Evolutionary conservation across 495 filamentous ascomycete genomes (phyloP), one percentile per base, ranked within the genome.

Genomic region (Penicillium verhagenii): DNA sequence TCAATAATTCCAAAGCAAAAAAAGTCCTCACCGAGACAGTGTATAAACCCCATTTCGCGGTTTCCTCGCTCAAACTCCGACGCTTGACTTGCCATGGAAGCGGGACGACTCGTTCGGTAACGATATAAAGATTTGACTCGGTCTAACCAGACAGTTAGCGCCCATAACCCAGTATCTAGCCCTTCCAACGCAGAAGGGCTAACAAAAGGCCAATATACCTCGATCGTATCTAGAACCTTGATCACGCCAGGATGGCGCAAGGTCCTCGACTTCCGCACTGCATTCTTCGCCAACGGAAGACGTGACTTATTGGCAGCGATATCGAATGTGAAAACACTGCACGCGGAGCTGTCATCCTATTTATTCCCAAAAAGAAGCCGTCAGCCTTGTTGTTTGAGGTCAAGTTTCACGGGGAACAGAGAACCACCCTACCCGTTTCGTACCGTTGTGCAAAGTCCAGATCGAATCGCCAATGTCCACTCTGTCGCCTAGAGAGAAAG

Each of bases 291-390:
- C 10, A 98, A 80, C 20, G 92, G 89, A 16, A 96, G 74, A 37
- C 85, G 84, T 18, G 86, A 86, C 60, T 84, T 90, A 59, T 96
- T 92, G 16, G 86, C 75, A 35, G 78, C 77, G 38, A 93, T 78
- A 67, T 97, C 93, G 77, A 97, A 98, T 42, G 91, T 88, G 70
- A 98, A 97, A 38, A 98, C 90, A 76, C 90, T 96, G 74, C 94
- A 98, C 56, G 88, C 82, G 0, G 91, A 95, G 33, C 89, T 85
- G 68, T 97, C 93, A 72, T 96, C 91, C 91, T 96, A 61, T 46
- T 51, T 10, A n/a, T 16, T 13, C 24, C 6, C 23, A n/a, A 3
- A 2, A 47, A 25, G 23, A 45, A n/a, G 29, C 49, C 24, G 26
- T 40, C 44, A 53, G 40, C 35, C 18, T 42, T 33, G 24, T 44